Base-by-base conservation (phyloP, 257 asterid species). In the Cinchona pubescens region DNA sequence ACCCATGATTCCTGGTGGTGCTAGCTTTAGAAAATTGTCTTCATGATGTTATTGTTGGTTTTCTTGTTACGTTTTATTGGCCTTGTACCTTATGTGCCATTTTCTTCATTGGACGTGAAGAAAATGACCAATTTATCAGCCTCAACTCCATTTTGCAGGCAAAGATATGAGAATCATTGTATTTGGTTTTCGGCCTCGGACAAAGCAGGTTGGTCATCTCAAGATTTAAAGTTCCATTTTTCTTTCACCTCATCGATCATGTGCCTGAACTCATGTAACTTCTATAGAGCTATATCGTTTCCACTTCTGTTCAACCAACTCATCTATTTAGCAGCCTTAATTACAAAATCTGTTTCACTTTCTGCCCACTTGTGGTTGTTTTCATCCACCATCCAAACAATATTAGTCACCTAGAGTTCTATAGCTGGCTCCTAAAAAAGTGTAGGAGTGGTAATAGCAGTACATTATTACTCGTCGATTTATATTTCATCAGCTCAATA, bases 151-250 rank as follows among this genome's bases (percentile, higher is more conserved):
- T 65, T 73, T 72, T 84, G 83, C 96, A 94, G 98, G 97, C 76
- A 94, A 90, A 83, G 99, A 94, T 84, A 89, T 94, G 97, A 89
- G 99, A 81, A 89, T 88, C 37, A 87, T 94, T 78, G 97, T 94
- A 67, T 94, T 89, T 77, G 95, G 97, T 53, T 94, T 94, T 87
- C 96, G 92, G 71, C 93, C 99, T 77, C 89, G 93, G 78, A 90
- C 99, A 48, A 90, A 88, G 86, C 97, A 92, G 99, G 99, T 90
- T 34, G 79, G 84, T 77, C 65, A 69, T 83, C 82, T 70, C 32
- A 77, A 81, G 62, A 55, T 72, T 14, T 60, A 81, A 75, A 74
- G 67, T 66, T 62, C 67, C 46, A 61, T 79, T 76, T 73, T 65
- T 76, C 71, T 40, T 59, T 45, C 6, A 58, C 40, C 16, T 29